Conservation (phyloP, 2,329 filamentous ascomycete species). For the Podosphaera fusca region DNA sequence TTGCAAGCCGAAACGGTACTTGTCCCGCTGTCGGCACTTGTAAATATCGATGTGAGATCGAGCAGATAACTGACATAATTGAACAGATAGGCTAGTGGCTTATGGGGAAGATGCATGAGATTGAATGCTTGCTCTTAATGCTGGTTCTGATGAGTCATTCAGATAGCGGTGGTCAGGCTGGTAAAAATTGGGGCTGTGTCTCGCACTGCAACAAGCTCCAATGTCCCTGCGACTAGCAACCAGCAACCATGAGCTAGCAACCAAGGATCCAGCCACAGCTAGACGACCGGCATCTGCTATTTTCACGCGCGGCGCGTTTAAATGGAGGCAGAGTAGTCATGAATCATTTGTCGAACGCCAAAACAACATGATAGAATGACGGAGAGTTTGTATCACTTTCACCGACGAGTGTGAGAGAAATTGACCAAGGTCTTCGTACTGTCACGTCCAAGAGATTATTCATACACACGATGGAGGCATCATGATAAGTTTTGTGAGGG, state of each 20-base stretch:
- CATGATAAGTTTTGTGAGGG: not conserved
- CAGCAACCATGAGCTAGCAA: not conserved
- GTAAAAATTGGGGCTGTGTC: not conserved
- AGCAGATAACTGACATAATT: not conserved
- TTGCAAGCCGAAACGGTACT: not conserved
- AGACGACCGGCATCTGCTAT: not conserved
- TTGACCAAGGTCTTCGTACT: not conserved
- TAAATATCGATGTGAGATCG: not conserved
- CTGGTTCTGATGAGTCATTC: not conserved
- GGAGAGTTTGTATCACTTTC: too few relatives aligned
- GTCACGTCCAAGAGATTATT: not conserved
- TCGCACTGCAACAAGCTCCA: not conserved
- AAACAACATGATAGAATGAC: too few relatives aligned
- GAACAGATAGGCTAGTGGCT: not conserved
- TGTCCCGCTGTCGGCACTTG: not conserved
- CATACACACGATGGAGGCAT: not conserved
- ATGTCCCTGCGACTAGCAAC: not conserved
- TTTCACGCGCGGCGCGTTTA: not conserved
- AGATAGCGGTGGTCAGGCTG: not conserved
- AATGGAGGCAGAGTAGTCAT: not conserved
- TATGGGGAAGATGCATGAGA: not conserved
- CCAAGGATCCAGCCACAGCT: not conserved
- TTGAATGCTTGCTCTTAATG: not conserved
- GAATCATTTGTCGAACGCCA: too few relatives aligned
- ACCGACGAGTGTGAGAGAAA: too few relatives aligned